These are phyloP conservation scores for Raphanus raphanistrum DNA, from an alignment of 345 rosid genomes.

Conservation along the genomic window DNA sequence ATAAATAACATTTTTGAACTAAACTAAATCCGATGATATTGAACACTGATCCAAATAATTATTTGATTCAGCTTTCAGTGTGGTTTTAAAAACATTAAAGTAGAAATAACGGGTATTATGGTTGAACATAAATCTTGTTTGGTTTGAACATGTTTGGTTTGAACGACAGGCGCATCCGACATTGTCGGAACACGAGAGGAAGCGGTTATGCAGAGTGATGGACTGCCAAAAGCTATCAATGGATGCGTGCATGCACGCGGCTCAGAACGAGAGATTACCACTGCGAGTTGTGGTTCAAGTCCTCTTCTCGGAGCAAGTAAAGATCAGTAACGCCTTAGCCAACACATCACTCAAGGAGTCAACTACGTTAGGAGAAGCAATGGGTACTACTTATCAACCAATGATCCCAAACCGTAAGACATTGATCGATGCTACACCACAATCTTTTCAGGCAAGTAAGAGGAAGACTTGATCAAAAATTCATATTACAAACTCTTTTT, in stretches of 20 bases:
- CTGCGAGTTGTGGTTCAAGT: slow-evolving; percentile 90
- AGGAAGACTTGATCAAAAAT: not conserved
- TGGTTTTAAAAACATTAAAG: not conserved
- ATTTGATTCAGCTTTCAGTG: not conserved
- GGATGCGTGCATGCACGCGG: slow-evolving; percentile 97
- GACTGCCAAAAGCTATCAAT: slow-evolving; percentile 97
- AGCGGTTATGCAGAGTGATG: slow-evolving; percentile 89
- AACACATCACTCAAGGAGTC: slow-evolving; percentile 62
- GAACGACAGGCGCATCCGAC: slow-evolving; percentile 83
- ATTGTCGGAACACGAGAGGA: slow-evolving; percentile 92
- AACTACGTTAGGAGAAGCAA: slow-evolving; percentile 43
- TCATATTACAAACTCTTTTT: not conserved
- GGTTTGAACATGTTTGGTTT: not conserved
- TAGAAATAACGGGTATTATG: not conserved
- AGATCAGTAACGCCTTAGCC: slow-evolving; percentile 82
- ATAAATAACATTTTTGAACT: not conserved
- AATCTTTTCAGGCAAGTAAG: slow-evolving; percentile 70
- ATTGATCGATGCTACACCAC: slow-evolving; percentile 83
- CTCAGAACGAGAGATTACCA: slow-evolving; percentile 93
- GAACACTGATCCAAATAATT: not conserved
- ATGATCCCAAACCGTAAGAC: slow-evolving; percentile 77
- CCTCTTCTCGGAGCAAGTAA: slow-evolving; percentile 93
- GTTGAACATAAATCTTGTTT: not conserved
- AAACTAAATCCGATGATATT: too few species aligned
- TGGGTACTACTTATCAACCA: slow-evolving; percentile 61